phyloP scores from a whole-genome alignment of 2,329 filamentous ascomycete species.

The Phialophora expanda region DNA sequence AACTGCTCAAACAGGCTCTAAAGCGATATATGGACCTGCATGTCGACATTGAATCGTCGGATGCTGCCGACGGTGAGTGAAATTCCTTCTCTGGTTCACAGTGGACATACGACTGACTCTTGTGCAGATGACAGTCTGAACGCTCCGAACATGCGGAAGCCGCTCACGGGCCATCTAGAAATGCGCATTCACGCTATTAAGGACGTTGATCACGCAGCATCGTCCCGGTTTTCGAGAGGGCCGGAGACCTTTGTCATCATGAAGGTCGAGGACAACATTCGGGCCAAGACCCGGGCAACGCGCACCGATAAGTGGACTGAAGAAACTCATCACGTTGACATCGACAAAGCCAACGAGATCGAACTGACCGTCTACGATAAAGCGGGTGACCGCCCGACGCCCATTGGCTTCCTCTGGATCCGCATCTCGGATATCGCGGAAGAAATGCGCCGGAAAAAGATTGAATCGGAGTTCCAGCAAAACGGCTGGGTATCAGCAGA shows the following conservation, averaged over 20 bases:
- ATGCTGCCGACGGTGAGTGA: conserved; percentile 76
- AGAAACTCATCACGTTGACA: conserved; percentile 87
- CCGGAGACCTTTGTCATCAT: conserved; percentile 95
- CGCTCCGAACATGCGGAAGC: conserved; percentile 90
- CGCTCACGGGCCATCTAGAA: conserved; percentile 86
- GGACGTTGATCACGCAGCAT: conserved; percentile 90
- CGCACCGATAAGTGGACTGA: conserved; percentile 89
- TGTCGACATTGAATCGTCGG: conserved; percentile 82
- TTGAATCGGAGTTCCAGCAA: conserved; percentile 92
- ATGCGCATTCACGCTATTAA: conserved; percentile 87
- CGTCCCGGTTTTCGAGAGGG: conserved; percentile 80
- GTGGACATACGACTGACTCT: not conserved
- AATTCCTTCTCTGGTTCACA: not conserved
- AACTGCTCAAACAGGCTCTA: conserved; percentile 90
- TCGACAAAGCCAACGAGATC: conserved; percentile 98
- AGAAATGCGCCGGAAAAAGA: conserved; percentile 95
- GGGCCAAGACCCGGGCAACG: conserved; percentile 83
- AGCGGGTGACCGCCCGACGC: conserved; percentile 83
- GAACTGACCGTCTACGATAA: conserved; percentile 98
- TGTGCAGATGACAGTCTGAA: conserved; percentile 89
- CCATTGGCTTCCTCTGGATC: conserved; percentile 95
- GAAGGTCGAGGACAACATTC: conserved; percentile 93
- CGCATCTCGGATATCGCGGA: conserved; percentile 96
- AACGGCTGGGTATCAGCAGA: conserved; percentile 98
- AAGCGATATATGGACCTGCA: conserved; percentile 98